These are phyloP conservation scores for Murraya koenigii DNA, from an alignment of 345 rosid species.

Conservation along the genomic window DNA sequence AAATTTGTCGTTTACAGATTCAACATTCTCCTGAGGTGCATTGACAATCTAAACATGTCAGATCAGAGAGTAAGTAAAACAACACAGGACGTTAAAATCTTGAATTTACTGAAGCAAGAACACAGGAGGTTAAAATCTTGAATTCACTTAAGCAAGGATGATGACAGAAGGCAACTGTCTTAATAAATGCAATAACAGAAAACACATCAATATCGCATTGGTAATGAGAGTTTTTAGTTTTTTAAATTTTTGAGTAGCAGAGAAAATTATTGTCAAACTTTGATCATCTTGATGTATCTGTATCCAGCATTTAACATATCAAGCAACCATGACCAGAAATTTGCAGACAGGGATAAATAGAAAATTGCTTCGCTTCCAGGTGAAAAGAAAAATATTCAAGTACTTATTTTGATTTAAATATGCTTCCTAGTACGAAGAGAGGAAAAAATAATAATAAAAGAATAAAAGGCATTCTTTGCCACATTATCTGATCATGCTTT, in stretches of 20 bases:
- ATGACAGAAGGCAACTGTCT: background rate
- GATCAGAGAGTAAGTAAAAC: constrained; percentile 5
- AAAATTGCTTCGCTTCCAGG: background rate
- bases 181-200: background rate
- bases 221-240: background rate
- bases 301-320: background rate
- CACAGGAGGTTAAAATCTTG: too few relatives aligned
- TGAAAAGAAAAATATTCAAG: background rate
- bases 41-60: constrained; percentile 60
- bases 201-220: background rate
- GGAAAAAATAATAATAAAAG: too few relatives aligned
- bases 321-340: background rate
- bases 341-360: background rate
- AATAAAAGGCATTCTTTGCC: background rate
- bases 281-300: background rate
- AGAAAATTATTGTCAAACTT: background rate
- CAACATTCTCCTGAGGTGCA: constrained; percentile 73
- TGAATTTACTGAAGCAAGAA: background rate
- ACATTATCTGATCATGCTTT: background rate
- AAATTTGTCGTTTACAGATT: constrained; percentile 67
- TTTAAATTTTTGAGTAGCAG: background rate
- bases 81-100: background rate
- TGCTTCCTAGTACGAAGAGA: background rate
- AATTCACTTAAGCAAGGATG: too few relatives aligned
- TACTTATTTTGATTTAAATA: background rate